Evolutionary conservation across 2,329 filamentous ascomycete genomes (phyloP).

Genomic region (Exophiala sp.): DNA sequence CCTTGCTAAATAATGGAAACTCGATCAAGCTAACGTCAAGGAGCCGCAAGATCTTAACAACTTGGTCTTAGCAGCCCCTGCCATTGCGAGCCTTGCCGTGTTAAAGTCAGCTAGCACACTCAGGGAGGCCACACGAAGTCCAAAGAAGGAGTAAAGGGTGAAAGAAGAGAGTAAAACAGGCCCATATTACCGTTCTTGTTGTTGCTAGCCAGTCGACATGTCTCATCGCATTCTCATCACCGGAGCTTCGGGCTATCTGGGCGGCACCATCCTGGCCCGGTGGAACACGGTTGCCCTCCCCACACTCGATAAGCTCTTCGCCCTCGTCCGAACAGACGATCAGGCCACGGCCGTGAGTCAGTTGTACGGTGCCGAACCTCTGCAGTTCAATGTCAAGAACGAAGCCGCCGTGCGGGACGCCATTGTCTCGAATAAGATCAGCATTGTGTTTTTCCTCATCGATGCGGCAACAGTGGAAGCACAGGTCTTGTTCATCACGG

Average conservation of each 20-base stretch:
- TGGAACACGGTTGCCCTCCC: constrained; percentile 38
- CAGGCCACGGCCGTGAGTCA: constrained; percentile 46
- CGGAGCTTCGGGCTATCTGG: constrained; percentile 53
- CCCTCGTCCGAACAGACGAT: constrained; percentile 44
- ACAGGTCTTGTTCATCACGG: constrained; percentile 45
- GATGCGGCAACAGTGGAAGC: constrained; percentile 36
- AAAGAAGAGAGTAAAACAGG: neutral
- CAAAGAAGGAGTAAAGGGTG: neutral
- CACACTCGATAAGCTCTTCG: constrained; percentile 43
- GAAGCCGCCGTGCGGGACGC: constrained; percentile 34
- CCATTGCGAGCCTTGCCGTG: neutral
- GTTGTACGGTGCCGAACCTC: constrained; percentile 41
- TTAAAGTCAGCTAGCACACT: neutral
- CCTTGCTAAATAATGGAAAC: neutral
- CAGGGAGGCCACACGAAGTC: neutral
- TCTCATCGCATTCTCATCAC: constrained; percentile 41
- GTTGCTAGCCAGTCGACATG: neutral
- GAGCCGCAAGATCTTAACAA: no score
- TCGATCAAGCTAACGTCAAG: neutral
- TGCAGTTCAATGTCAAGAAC: constrained; percentile 41
- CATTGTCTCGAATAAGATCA: constrained; percentile 45
- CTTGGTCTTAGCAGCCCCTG: neutral
- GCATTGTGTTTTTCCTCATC: constrained; percentile 48
- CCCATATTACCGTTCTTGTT: neutral
- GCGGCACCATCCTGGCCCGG: constrained; percentile 47